Conservation (phyloP, 2,329 filamentous ascomycete genomes). For the Beauveria pseudobassiana region DNA sequence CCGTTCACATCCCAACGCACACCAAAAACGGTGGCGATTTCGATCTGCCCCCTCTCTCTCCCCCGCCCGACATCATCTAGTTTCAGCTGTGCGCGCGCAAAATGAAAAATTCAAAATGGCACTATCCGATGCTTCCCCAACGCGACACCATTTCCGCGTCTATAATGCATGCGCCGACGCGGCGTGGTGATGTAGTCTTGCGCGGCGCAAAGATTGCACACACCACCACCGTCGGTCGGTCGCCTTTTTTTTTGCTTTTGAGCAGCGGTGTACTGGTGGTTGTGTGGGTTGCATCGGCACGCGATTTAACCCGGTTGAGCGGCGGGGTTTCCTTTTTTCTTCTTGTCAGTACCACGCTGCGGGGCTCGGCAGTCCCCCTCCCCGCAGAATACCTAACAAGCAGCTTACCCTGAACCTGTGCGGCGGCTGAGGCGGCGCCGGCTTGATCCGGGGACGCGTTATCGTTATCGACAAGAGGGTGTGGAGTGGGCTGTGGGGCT, state of each 20-base stretch:
- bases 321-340: neutral
- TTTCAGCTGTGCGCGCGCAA: neutral
- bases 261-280: no score
- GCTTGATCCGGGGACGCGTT: constrained; percentile 9
- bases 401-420: neutral
- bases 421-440: neutral
- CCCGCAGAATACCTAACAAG: neutral
- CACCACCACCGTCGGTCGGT: neutral
- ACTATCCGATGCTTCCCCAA: neutral
- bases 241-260: neutral
- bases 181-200: neutral
- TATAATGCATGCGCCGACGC: neutral
- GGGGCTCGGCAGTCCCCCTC: neutral
- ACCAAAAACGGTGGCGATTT: no score
- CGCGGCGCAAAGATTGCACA: neutral
- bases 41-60: no score
- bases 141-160: neutral
- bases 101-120: neutral
- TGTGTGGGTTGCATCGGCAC: neutral
- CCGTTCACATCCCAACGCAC: no score
- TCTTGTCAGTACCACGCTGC: neutral
- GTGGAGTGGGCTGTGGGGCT: neutral
- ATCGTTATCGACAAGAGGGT: constrained; percentile 9
- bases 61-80: neutral
- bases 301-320: constrained; percentile 1